Evolutionary conservation across 768 basidiomycete genomes (phyloP), one percentile per base, ranked within the genome.

Genomic region (Cystobasidium ongulense): DNA sequence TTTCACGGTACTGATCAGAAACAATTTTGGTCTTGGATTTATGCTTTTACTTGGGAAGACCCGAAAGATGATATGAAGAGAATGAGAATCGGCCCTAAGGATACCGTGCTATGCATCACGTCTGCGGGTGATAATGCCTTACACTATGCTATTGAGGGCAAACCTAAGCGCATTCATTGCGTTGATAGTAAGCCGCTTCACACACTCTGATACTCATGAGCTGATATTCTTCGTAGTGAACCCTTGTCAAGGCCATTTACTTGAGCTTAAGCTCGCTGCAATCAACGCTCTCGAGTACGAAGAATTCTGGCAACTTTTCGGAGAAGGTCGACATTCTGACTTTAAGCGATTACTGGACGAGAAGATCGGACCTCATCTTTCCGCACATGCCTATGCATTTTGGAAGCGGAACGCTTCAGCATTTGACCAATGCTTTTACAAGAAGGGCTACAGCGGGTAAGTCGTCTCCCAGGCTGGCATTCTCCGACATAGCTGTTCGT

Each of bases 101-200:
- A 91, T 81, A 84, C 86, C 0, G 84, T 90, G 78, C 83, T 90
- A 15, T 86, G 87, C 21, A 90, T 91, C 77, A 90, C 89, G 0
- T 87, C 86, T 63, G 90, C 88, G 1, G 89, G 89, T 0, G 89
- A 90, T 80, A 91, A 91, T 79, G 88, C 88, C 1, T 82, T 91
- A 39, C 89, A 90, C 79, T 91, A 91, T 75, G 89, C 88, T 8
- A 87, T 88, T 71, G 84, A 84, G n/a, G 86, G 86, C 1, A 80
- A 83, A 35, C 88, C 88, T 1, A 83, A 85, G 70, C 82, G 85
- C 5, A 76, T 75, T 11, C 35, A 67, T 62, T 73, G 27, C 25
- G 74, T 75, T 3, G 74, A 75, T 57, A 75, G 39, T 33, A 33
- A 50, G 67, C 63, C 5, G 31, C 7, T 53, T 27, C 41, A 33